Evolutionary conservation across 192 early-diverging fungal genomes (phyloP).

Genomic region (Coemansia sp.): DNA sequence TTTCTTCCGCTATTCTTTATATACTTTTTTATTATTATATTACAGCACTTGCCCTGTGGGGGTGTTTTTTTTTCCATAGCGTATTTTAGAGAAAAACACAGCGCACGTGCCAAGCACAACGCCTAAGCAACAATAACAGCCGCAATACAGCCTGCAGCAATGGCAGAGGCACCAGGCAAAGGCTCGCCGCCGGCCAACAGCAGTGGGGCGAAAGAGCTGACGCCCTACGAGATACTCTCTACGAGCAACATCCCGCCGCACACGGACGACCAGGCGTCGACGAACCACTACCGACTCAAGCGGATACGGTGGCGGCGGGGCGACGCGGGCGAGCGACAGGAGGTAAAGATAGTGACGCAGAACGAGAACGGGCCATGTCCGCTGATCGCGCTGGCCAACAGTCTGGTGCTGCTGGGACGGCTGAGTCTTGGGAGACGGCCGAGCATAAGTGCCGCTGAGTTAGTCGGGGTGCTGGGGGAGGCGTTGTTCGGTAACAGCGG

Average conservation of each 20-base stretch:
- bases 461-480: slow-evolving; percentile 75
- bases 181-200: too few relatives aligned
- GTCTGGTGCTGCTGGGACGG: slow-evolving; percentile 69
- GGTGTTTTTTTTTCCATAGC: too few relatives aligned
- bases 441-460: slow-evolving; percentile 62
- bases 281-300: slow-evolving; percentile 64
- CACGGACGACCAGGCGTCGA: neutral
- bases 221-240: neutral
- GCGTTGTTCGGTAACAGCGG: slow-evolving; percentile 49
- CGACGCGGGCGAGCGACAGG: slow-evolving; percentile 43
- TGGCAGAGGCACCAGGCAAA: neutral
- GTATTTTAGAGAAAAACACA: too few relatives aligned
- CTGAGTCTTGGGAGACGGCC: slow-evolving; percentile 55
- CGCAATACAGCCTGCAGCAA: too few relatives aligned
- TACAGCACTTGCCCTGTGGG: too few relatives aligned
- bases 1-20: too few relatives aligned
- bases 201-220: neutral
- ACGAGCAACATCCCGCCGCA: neutral
- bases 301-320: slow-evolving; percentile 63
- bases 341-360: slow-evolving; percentile 80
- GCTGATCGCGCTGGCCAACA: slow-evolving; percentile 79
- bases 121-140: too few relatives aligned
- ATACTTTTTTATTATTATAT: too few relatives aligned
- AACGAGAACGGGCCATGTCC: slow-evolving; percentile 95
- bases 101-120: too few relatives aligned